Conservation (phyloP, 1,284 basidiomycete genomes). For the Cutaneotrichosporon mucoides region DNA sequence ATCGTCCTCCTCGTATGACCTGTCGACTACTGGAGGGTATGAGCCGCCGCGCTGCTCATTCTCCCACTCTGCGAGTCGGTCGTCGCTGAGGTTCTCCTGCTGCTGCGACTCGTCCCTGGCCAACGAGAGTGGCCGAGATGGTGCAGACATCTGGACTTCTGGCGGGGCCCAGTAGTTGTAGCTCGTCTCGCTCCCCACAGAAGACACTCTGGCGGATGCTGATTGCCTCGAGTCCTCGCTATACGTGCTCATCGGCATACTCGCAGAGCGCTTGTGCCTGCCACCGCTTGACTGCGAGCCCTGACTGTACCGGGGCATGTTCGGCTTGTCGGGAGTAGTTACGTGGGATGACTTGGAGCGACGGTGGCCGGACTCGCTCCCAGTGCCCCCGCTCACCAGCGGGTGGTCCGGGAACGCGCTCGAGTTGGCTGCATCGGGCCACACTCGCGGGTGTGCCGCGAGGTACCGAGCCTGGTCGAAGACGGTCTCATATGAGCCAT, state of each 20-base stretch:
- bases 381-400: not conserved
- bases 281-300: not conserved
- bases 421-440: conserved; percentile 9
- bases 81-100: not conserved
- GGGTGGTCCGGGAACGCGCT: conserved; percentile 12
- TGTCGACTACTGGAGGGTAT: not conserved
- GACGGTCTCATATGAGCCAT: conserved; percentile 39
- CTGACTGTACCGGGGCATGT: not conserved
- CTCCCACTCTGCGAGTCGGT: conserved; percentile 8
- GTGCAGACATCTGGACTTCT: not conserved
- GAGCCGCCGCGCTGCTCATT: conserved; percentile 4
- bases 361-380: conserved; percentile 12
- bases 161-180: not conserved
- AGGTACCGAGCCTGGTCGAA: conserved; percentile 30
- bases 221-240: not conserved
- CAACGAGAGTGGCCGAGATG: not conserved
- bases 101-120: not conserved
- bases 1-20: not conserved
- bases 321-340: conserved; percentile 2
- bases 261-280: conserved; percentile 33
- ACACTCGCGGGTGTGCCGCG: conserved; percentile 18
- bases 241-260: conserved; percentile 27
- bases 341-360: conserved; percentile 31
- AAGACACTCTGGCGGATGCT: not conserved
- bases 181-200: not conserved